Conservation (phyloP, 495 filamentous ascomycete genomes). For the Aspergillus homomorphus region DNA sequence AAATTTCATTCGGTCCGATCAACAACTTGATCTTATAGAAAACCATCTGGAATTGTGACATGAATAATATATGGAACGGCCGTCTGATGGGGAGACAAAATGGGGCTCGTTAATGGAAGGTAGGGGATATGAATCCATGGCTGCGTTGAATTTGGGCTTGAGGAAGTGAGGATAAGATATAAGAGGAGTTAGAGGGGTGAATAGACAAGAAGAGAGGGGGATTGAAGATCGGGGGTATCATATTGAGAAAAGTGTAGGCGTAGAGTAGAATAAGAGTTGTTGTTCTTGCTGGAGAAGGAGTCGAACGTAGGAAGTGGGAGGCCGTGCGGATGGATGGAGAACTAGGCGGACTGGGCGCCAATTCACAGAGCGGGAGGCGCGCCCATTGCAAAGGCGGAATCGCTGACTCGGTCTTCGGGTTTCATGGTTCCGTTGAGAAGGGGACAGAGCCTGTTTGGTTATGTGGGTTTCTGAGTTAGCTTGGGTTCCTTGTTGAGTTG, state of each 20-base stretch:
- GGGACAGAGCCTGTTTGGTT: conserved; percentile 68
- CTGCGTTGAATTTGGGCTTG: too few species aligned
- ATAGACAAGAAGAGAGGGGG: neutral
- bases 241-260: neutral
- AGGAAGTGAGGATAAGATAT: neutral
- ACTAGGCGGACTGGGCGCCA: neutral
- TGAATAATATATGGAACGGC: too few species aligned
- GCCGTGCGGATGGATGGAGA: neutral
- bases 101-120: too few species aligned
- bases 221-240: conserved; percentile 9
- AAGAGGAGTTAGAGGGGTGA: neutral
- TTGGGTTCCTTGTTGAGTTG: neutral
- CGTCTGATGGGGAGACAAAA: too few species aligned
- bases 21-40: too few species aligned
- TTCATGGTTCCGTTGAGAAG: conserved; percentile 85
- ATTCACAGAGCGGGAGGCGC: conserved; percentile 36
- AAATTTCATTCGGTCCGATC: too few species aligned
- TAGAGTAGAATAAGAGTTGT: too few species aligned
- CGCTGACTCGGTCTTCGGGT: conserved; percentile 57
- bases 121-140: too few species aligned
- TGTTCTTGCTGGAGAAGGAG: neutral
- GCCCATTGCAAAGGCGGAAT: conserved; percentile 53
- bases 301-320: neutral
- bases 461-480: conserved; percentile 22
- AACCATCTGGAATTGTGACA: too few species aligned